A percentile compares a stretch with the other conserved stretches of the same genome.
Conservation (phyloP, 2,329 filamentous ascomycete genomes). For the Penicillium sp. region DNA sequence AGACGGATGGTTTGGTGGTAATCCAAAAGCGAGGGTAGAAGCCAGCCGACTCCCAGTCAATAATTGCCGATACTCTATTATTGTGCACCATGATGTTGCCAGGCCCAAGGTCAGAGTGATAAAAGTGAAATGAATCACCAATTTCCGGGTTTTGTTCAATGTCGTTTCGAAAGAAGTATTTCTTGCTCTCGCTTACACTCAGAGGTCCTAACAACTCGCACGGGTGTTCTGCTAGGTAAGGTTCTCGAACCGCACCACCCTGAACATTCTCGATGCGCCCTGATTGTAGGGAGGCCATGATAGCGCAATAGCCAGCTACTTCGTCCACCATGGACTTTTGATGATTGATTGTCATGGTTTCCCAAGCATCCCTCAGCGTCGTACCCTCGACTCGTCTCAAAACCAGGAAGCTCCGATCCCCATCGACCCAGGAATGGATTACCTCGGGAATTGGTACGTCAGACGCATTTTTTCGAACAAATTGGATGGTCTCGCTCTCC, state of each 20-base stretch:
- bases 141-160: neutral
- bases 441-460: no score
- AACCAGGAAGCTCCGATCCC: no score
- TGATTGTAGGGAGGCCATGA: neutral
- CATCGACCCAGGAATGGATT: no score
- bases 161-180: neutral
- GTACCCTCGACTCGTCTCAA: no score
- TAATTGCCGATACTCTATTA: neutral
- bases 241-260: neutral
- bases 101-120: neutral
- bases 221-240: neutral
- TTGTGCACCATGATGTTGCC: neutral
- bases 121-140: neutral
- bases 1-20: neutral
- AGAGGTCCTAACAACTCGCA: neutral
- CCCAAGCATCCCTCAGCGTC: no score
- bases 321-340: no score
- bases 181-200: neutral
- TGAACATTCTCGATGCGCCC: neutral
- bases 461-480: no score
- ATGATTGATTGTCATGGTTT: no score
- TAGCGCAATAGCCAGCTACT: neutral
- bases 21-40: constrained; percentile 3
- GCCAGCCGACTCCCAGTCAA: constrained; percentile 1
- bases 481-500: no score